These are phyloP conservation scores for Populus hybrid DNA, from an alignment of 441 rosid genomes.

Conservation along the genomic window DNA sequence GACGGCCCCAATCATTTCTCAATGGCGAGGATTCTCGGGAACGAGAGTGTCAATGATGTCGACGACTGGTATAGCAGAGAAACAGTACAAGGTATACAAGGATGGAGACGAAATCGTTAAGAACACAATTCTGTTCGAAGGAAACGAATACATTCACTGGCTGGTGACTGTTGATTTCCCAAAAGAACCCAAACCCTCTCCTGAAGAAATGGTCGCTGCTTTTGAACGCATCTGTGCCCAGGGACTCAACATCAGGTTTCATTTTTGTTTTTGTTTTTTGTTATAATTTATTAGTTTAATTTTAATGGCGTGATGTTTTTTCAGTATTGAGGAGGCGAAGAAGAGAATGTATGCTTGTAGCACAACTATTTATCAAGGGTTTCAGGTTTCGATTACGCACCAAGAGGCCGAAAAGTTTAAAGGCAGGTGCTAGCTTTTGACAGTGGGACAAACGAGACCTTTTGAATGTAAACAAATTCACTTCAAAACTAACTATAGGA, in stretches of 20 bases:
- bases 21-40: background rate
- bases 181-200: background rate
- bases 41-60: background rate
- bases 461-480: too few species aligned
- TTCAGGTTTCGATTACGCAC: conserved; percentile 88
- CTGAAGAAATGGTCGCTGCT: background rate
- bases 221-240: background rate
- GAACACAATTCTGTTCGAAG: background rate
- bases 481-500: too few species aligned
- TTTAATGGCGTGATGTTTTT: background rate
- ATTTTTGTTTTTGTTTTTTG: too few species aligned
- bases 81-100: background rate
- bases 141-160: background rate
- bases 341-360: conserved; percentile 85
- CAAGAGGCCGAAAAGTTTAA: conserved; percentile 73
- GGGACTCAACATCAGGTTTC: background rate
- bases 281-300: too few species aligned
- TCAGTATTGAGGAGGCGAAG: conserved; percentile 84
- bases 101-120: background rate
- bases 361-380: conserved; percentile 87
- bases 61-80: background rate
- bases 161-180: background rate
- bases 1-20: background rate
- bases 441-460: too few species aligned
- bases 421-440: conserved; percentile 26